Percentiles rank a stretch among this genome's conserved stretches.
Conservation (phyloP, 2,329 filamentous ascomycete species). For the Curvularia sp. region DNA sequence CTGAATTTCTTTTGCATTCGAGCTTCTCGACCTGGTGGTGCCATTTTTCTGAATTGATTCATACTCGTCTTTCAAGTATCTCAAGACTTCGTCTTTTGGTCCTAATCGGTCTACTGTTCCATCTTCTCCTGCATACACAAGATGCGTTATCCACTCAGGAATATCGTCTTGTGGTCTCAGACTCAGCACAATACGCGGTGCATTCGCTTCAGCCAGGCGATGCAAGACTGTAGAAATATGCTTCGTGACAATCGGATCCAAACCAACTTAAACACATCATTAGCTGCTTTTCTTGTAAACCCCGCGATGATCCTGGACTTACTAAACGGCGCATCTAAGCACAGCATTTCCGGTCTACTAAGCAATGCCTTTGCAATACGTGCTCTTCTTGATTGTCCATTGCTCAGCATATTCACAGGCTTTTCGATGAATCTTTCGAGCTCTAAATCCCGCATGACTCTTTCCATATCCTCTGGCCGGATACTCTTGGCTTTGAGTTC, state of each 20-base stretch:
- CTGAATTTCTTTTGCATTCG: conserved; percentile 31
- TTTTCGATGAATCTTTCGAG: conserved; percentile 74
- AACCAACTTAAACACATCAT: conserved; percentile 66
- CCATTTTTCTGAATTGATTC: conserved; percentile 27
- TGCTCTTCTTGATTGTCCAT: conserved; percentile 87
- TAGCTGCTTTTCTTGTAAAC: background rate
- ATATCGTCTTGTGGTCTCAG: conserved; percentile 85
- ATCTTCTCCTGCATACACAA: conserved; percentile 73
- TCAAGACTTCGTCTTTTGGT: conserved; percentile 67
- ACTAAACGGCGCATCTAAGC: conserved; percentile 88
- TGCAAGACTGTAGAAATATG: conserved; percentile 74
- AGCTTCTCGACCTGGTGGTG: conserved; percentile 12
- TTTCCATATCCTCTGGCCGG: conserved; percentile 59
- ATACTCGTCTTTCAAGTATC: conserved; percentile 47
- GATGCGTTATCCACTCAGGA: conserved; percentile 88
- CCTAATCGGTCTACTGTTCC: conserved; percentile 72
- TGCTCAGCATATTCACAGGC: conserved; percentile 88
- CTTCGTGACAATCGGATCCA: conserved; percentile 82
- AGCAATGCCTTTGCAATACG: conserved; percentile 88
- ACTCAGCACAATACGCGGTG: conserved; percentile 77
- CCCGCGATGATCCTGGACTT: conserved; percentile 26
- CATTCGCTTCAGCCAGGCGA: conserved; percentile 68
- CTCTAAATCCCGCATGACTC: conserved; percentile 73
- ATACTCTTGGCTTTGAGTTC: conserved; percentile 55
- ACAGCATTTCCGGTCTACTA: conserved; percentile 76